Conservation (phyloP, 2,329 filamentous ascomycete species). For the Aspergillus sp. region DNA sequence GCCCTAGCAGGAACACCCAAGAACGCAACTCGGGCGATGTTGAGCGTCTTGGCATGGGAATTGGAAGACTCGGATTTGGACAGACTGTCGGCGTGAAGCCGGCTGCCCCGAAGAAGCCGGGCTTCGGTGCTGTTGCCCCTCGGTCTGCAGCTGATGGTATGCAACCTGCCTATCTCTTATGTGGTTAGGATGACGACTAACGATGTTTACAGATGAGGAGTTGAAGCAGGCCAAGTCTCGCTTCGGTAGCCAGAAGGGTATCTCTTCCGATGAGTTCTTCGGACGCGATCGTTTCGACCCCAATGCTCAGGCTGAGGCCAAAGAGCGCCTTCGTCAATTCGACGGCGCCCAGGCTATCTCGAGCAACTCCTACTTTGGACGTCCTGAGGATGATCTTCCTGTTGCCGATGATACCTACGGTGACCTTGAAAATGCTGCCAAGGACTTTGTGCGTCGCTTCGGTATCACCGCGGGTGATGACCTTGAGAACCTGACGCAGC, state of each 20-base stretch:
- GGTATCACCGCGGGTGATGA: constrained; percentile 95
- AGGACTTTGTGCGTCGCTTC: constrained; percentile 93
- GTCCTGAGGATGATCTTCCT: constrained; percentile 76
- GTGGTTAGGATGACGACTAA: constrained; percentile 13
- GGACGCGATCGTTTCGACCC: constrained; percentile 86
- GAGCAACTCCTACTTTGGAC: constrained; percentile 95
- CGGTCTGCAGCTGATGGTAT: constrained; percentile 70
- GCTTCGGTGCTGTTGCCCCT: constrained; percentile 82
- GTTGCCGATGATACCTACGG: constrained; percentile 74
- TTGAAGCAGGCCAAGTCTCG: constrained; percentile 83
- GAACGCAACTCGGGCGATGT: constrained; percentile 71
- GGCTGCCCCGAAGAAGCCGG: constrained; percentile 71
- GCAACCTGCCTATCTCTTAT: constrained; percentile 20
- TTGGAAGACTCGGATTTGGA: constrained; percentile 82
- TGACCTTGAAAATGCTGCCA: constrained; percentile 88
- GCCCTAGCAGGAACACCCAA: constrained; percentile 58
- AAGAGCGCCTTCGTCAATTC: constrained; percentile 83
- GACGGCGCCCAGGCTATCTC: constrained; percentile 91
- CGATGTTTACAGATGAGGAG: constrained; percentile 61
- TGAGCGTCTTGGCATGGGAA: constrained; percentile 86
- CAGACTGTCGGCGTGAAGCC: constrained; percentile 69
- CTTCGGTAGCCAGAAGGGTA: constrained; percentile 91
- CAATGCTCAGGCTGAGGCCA: constrained; percentile 78
- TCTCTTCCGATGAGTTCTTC: constrained; percentile 98
- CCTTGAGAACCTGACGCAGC: constrained; percentile 81